Base-by-base conservation (phyloP, 352 stramenopile species). In the Globisporangium sylvaticum region DNA sequence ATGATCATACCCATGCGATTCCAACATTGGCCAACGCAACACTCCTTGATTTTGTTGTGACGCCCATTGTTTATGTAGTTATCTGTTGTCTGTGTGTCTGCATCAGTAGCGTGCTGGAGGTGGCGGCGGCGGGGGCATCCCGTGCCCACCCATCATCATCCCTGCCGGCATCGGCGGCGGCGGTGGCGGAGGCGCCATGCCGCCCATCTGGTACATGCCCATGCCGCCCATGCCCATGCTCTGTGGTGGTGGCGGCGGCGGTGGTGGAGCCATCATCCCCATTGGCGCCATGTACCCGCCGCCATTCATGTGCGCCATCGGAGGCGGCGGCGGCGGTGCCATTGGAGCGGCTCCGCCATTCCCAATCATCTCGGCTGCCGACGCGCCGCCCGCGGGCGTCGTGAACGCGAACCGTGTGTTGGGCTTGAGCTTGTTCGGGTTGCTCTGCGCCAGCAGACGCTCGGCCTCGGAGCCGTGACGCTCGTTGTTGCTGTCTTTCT, bases 401-500 rank as follows among this genome's bases (percentile, higher is more conserved):
- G 58, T 67, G 56, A 90, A 87, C 7, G 80, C 83, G 59, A 95
- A 95, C 62, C 87, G 84, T 10, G 84, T 95, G 69, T 95, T 79
- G 9, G 87, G 87, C 61, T 92, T 78, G 25, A 93, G 72, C 61
- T 89, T 90, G 64, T 92, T 94, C 15, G 81, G 88, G 68, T 94
- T 96, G 64, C 69, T 87, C 67, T 90, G 84, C 12, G 91, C 91
- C 34, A 97, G 69, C 55, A 97, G 67, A 10, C 91, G 78, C 71
- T 97, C 91, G 46, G 91, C 91, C 59, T 96, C 83, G 1, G 91
- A 96, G 18, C 95, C 95, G 69, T 98, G 95, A 25, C 95, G 81
- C 68, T 98, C 95, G 39, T 93, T 90, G 48, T 95, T 81, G 54
- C 87, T 96, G 70, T 98, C 96, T 72, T 98, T 98, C 81, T 99